Conservation (phyloP, 768 basidiomycete genomes). For the Phylloporus arenicola region DNA sequence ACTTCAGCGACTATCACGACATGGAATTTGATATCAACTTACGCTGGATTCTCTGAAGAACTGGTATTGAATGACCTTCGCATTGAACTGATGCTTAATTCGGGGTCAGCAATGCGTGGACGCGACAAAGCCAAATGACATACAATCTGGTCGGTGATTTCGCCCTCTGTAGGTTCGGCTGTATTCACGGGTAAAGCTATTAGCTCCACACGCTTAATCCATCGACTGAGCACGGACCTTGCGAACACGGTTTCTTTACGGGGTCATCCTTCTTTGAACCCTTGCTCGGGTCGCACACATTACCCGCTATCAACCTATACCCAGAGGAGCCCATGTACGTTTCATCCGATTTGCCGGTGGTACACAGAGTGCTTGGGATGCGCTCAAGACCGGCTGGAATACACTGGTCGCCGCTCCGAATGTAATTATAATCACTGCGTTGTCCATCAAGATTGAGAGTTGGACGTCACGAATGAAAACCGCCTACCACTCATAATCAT, state of each 20-base stretch:
- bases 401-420: constrained; percentile 70
- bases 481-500: constrained; percentile 89
- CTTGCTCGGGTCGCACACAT: constrained; percentile 62
- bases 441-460: not conserved
- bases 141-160: constrained; percentile 71
- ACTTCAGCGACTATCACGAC: not conserved
- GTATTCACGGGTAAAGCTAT: not conserved
- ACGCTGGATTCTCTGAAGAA: constrained; percentile 84
- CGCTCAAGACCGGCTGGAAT: constrained; percentile 84
- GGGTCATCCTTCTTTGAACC: constrained; percentile 66
- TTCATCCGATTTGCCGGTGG: constrained; percentile 42
- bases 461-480: constrained; percentile 9
- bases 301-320: constrained; percentile 87
- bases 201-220: not conserved
- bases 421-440: constrained; percentile 81
- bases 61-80: constrained; percentile 62
- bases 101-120: constrained; percentile 3
- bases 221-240: constrained; percentile 41
- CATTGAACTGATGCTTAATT: constrained; percentile 61
- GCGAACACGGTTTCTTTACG: constrained; percentile 69
- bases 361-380: constrained; percentile 72
- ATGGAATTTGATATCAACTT: constrained; percentile 11
- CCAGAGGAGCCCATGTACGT: constrained; percentile 87
- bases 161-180: constrained; percentile 80
- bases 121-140: constrained; percentile 17